Conservation (phyloP, 306 rosid genomes). For the Trifolium pratense region DNA sequence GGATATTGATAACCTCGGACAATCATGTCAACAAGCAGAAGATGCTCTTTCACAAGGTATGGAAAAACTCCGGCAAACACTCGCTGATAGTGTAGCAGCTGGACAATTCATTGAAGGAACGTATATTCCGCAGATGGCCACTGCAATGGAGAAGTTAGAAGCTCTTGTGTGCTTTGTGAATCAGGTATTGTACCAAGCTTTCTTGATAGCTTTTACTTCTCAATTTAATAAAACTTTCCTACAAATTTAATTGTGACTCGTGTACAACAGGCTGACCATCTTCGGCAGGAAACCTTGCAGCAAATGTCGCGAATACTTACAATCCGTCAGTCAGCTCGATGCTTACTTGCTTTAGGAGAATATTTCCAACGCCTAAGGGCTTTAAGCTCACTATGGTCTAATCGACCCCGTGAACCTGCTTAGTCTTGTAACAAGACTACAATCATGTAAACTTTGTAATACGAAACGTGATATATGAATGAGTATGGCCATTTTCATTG, state of each 20-base stretch:
- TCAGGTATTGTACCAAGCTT: slow-evolving; percentile 59
- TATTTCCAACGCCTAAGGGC: slow-evolving; percentile 87
- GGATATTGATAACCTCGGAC: slow-evolving; percentile 68
- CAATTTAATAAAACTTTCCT: not conserved
- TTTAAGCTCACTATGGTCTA: slow-evolving; percentile 82
- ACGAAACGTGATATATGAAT: slow-evolving; percentile 37
- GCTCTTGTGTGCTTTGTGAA: slow-evolving; percentile 72
- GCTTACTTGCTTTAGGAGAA: slow-evolving; percentile 86
- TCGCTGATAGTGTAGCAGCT: slow-evolving; percentile 73
- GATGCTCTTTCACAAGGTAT: slow-evolving; percentile 96
- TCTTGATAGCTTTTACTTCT: slow-evolving; percentile 14
- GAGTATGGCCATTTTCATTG: slow-evolving; percentile 42
- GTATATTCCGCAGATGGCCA: slow-evolving; percentile 60
- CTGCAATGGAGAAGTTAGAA: slow-evolving; percentile 84
- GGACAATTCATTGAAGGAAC: slow-evolving; percentile 69
- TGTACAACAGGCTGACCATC: slow-evolving; percentile 84
- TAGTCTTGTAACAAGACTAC: slow-evolving; percentile 44
- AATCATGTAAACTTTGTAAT: slow-evolving; percentile 45
- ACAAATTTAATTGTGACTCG: slow-evolving; percentile 21
- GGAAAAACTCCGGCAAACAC: slow-evolving; percentile 80
- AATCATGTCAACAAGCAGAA: slow-evolving; percentile 95
- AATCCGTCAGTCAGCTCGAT: slow-evolving; percentile 80
- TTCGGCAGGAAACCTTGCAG: slow-evolving; percentile 77
- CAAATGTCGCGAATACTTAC: slow-evolving; percentile 81
- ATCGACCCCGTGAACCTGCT: slow-evolving; percentile 76